These are phyloP conservation scores for Russula lepida DNA, from an alignment of 768 basidiomycete genomes.

Conservation along the genomic window DNA sequence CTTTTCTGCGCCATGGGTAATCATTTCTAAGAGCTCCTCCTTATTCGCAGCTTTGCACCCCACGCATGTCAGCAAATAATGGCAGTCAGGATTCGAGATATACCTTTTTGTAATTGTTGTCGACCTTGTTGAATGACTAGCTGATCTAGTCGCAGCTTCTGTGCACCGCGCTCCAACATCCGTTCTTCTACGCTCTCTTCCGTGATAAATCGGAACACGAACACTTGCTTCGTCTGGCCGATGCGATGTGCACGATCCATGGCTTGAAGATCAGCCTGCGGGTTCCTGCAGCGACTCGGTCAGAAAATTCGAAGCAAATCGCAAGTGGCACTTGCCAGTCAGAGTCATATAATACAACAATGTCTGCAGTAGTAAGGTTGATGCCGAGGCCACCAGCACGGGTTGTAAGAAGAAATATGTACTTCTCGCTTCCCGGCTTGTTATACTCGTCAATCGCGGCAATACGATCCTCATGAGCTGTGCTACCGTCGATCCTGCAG, in stretches of 20 bases:
- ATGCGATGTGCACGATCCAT: constrained; percentile 98
- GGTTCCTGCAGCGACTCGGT: constrained; percentile 55
- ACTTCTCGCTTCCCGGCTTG: constrained; percentile 87
- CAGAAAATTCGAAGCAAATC: neutral
- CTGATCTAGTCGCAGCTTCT: constrained; percentile 91
- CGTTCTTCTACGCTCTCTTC: constrained; percentile 94
- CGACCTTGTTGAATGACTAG: constrained; percentile 95
- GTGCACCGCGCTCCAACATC: constrained; percentile 89
- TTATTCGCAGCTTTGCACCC: constrained; percentile 68
- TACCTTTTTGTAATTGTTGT: constrained; percentile 71
- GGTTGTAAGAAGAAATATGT: constrained; percentile 93
- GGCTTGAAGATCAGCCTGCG: constrained; percentile 96
- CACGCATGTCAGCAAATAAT: neutral
- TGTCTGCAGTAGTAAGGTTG: constrained; percentile 89
- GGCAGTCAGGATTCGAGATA: neutral
- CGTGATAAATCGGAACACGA: constrained; percentile 94
- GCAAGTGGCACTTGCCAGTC: constrained; percentile 62
- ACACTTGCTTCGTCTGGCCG: constrained; percentile 95
- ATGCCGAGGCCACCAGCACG: constrained; percentile 96
- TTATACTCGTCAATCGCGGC: constrained; percentile 96
- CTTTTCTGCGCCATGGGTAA: constrained; percentile 93
- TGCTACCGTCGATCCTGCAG: constrained; percentile 93
- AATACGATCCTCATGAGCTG: constrained; percentile 95
- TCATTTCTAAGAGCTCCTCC: constrained; percentile 97
- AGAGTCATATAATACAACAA: constrained; percentile 92